These are phyloP conservation scores for Eutrema yunnanense DNA, from an alignment of 345 rosid genomes.

Conservation along the genomic window DNA sequence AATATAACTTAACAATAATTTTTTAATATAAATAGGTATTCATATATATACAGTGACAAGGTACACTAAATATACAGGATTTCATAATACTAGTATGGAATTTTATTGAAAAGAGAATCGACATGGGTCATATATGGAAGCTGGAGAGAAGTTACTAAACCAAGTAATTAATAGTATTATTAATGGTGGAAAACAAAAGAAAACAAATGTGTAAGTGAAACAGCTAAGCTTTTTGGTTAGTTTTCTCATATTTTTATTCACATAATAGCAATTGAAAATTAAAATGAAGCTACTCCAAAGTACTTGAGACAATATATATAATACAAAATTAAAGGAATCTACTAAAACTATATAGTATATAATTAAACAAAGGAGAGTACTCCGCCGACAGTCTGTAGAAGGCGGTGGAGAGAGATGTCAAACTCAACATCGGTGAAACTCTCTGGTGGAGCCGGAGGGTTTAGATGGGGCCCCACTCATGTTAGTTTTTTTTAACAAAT, in stretches of 20 bases:
- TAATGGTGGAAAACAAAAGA: background rate
- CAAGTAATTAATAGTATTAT: slow-evolving; percentile 12
- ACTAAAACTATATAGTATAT: background rate
- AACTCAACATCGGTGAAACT: slow-evolving; percentile 21
- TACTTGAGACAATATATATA: background rate
- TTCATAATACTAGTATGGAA: background rate
- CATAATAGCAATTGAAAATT: background rate
- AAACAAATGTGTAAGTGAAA: slow-evolving; percentile 26
- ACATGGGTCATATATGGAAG: slow-evolving; percentile 26
- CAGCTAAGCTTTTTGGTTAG: slow-evolving; percentile 25
- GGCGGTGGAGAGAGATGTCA: slow-evolving; percentile 27
- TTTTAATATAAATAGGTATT: background rate
- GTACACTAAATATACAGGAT: background rate
- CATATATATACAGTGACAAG: background rate
- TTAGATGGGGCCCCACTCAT: background rate
- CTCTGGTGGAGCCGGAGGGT: slow-evolving; percentile 27
- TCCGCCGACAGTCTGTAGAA: slow-evolving; percentile 32
- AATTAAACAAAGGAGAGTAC: background rate
- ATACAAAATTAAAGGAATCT: background rate
- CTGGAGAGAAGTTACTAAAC: slow-evolving; percentile 27
- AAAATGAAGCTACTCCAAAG: slow-evolving; percentile 5
- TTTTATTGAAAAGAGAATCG: slow-evolving; percentile 23
- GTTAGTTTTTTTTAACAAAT: background rate
- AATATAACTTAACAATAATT: background rate
- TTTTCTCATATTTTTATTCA: slow-evolving; percentile 13